Conservation (phyloP, 2,329 filamentous ascomycete species). For the Penicillium brasilianum region DNA sequence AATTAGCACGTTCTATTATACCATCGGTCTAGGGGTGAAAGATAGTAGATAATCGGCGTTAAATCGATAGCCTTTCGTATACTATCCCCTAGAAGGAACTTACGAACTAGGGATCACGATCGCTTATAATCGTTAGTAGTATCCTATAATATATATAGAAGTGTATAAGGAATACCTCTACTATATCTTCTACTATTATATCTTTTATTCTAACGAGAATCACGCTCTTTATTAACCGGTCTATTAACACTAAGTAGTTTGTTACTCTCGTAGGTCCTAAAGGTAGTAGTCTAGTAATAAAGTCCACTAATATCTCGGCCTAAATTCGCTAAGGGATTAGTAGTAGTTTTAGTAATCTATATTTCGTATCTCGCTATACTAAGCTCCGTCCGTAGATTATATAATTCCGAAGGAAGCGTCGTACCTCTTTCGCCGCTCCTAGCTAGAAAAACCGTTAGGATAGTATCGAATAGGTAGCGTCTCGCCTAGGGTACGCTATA, state of each 20-base stretch:
- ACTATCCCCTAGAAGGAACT: neutral
- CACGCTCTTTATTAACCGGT: conserved; percentile 3
- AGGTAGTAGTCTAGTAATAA: no score
- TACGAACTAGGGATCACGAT: neutral
- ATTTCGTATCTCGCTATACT: conserved; percentile 3
- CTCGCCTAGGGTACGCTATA: neutral
- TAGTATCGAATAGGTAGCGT: conserved; percentile 6
- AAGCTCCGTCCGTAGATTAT: conserved; percentile 1
- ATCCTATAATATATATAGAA: conserved; percentile 5
- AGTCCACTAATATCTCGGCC: no score
- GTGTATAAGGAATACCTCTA: neutral
- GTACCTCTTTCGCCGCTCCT: neutral
- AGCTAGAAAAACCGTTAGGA: conserved; percentile 1
- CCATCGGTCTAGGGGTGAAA: neutral
- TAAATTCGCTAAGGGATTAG: no score
- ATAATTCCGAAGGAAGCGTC: conserved; percentile 4
- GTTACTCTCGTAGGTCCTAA: neutral
- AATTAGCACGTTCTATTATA: neutral
- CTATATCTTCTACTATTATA: neutral
- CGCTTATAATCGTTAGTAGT: neutral
- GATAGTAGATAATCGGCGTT: neutral
- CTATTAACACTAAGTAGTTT: conserved; percentile 3
- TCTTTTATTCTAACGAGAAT: neutral
- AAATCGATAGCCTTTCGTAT: conserved; percentile 1
- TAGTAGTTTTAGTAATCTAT: conserved; percentile 5